Evolutionary conservation across 176 grass and related monocot genomes (phyloP), one percentile per base, ranked within the genome.

Genomic region (Phragmites australis): DNA sequence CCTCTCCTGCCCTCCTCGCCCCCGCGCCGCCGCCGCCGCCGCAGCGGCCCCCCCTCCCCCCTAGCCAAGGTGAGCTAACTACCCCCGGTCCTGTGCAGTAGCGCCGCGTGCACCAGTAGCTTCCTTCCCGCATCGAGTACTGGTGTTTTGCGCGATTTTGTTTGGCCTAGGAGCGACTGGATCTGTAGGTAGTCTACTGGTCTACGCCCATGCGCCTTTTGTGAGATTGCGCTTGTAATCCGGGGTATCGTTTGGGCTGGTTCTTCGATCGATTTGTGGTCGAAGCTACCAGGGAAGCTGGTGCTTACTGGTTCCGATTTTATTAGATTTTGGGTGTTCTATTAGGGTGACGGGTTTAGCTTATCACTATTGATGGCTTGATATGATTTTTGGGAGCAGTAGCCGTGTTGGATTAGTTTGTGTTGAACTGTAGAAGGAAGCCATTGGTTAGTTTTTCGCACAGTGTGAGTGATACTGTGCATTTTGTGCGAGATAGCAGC

Each of bases 61-160:
- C 9, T 3, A 22, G 46, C 64, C 87, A 89, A 85, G 82, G 87
- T 89, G 82, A 89, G 53, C 47, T 63, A 0, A 63, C 11, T 76
- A 0, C 29, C 40, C 19, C 44, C 30, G 13, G 12, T 3, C 11
- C 18, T 11, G 11, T 32, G 1, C 14, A 8, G 17, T 16, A 29
- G 18, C 40, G 6, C 58, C 37, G 1, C 26, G 14, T 19, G 37
- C 27, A 51, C 15, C 10, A 10, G 65, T 52, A 77, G 30, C n/a
- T 29, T 30, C 45, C 12, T 48, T 72, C 76, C 77, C 63, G 55
- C 73, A 40, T 74, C 18, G 25, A 81, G 47, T 16, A 9, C 23
- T 19, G 13, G 45, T 74, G 54, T 59, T 56, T 81, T 0, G 42
- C 10, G 66, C 53, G 41, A 17, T 69, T 85, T 58, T 59, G 58